Conservation (phyloP, 192 early-diverging fungal species). For the Podila minutissima region DNA sequence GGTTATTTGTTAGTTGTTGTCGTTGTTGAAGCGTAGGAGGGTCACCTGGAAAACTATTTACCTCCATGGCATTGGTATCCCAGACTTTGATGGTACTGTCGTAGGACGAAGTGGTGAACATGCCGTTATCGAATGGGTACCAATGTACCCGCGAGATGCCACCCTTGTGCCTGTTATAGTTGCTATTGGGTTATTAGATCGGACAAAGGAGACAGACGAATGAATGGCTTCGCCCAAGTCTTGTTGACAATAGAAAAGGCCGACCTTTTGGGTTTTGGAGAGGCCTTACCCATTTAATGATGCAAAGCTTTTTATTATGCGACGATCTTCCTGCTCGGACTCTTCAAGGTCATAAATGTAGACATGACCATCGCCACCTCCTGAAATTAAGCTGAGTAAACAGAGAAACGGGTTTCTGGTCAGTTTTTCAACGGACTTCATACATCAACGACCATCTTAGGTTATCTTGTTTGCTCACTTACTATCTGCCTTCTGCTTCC, state of each 20-base stretch:
- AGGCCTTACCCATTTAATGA: constrained; percentile 14
- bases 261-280: background rate
- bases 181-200: constrained; percentile 56
- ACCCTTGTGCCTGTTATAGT: constrained; percentile 66
- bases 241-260: background rate
- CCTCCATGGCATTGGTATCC: constrained; percentile 82
- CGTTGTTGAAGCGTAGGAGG: no score
- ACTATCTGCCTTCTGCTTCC: constrained; percentile 65
- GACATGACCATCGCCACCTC: constrained; percentile 66
- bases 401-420: background rate
- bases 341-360: constrained; percentile 72
- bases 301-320: constrained; percentile 35
- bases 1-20: no score
- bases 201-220: constrained; percentile 20
- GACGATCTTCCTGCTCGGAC: constrained; percentile 32
- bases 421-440: no score
- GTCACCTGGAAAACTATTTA: constrained; percentile 13
- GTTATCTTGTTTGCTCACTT: constrained; percentile 20
- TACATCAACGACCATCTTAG: no score
- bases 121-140: constrained; percentile 87
- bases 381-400: constrained; percentile 63
- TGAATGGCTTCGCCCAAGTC: constrained; percentile 4
- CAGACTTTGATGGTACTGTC: constrained; percentile 83
- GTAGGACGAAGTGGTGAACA: constrained; percentile 84
- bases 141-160: constrained; percentile 77